Base-by-base conservation (phyloP, 768 basidiomycete species). In the Lentinula sp. region DNA sequence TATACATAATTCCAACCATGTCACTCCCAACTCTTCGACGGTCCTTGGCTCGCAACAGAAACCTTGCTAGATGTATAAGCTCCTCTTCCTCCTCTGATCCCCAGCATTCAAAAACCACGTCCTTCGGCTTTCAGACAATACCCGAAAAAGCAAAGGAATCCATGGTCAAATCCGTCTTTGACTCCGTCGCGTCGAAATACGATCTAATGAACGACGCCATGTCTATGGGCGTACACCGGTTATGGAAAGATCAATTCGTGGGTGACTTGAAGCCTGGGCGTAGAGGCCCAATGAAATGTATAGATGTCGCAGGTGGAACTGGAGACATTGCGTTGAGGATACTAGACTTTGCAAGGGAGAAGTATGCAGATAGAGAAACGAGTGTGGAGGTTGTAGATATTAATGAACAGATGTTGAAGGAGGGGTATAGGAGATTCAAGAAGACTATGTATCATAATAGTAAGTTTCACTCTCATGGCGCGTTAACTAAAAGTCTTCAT, bases 151-250 rank as follows among this genome's bases (percentile, higher is more conserved):
- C 81, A 39, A 99, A 99, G 71, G 96, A 98, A 75, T 76, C 82
- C 2, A 81, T 98, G 50, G 97, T 99, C 63, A 93, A 91, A 68
- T 84, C 83, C 64, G 95, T 99, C 56, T 99, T 99, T 76, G 87
- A 92, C 69, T 96, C 93, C 6, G 97, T 99, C 61, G 95, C 97
- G 46, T 89, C 92, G 39, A 89, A 84, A 49, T 99, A 99, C 75
- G 97, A 98, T 74, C 73, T 98, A 45, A 97, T 99, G 96, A 99
- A 99, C 79, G 97, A 98, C 70, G 93, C 95, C n/a, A 91, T 95
- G 73, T 98, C 97, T 3, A 75, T 98, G 63, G 97, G 97, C 39
- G 88, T 98, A 9, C 97, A 98, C 70, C 83, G 97, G 58, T 77
- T 99, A 23, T 99, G 97, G 97, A 99, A 98, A 75, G 95, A 98